Base-by-base conservation (phyloP, 441 rosid genomes). In the Breynia disticha region DNA sequence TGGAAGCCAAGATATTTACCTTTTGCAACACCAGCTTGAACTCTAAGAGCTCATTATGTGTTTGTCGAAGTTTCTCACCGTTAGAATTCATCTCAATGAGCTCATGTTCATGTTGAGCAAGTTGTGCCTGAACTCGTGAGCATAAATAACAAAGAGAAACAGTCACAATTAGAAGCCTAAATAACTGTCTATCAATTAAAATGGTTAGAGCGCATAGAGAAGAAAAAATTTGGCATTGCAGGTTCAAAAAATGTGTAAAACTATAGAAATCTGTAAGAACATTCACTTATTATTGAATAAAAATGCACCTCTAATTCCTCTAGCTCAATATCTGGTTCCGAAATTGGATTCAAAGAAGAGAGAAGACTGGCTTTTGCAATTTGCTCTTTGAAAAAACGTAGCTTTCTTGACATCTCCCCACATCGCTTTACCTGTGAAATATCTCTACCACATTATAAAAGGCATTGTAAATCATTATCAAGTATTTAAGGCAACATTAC, bases 351-450 rank as follows among this genome's bases (percentile, higher is more conserved):
- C 22, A 72, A 59, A 39, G 79, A 77, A 68, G 86, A 79, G 49
- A 77, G 62, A 48, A 94, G 69, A 67, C 95, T 84, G 60, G 99
- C 94, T 77, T 90, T 94, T 56, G 55, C 75, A 55, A 86, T 86
- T 82, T 93, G 98, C 65, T 93, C 98, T 76, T 77, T 93, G 62
- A 93, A 72, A 76, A 83, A 86, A 9, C 85, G 80, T 35, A 94
- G 79, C 77, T 94, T 94, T 70, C 99, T 83, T 47, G 96, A 87
- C 97, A 90, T 94, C 74, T 94, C 99, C 55, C 95, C 96, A 15
- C 99, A 94, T 57, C 96, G 79, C 68, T 94, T 94, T 52, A 90
- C 96, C 99, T 94, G 71, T 65, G 45, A 71, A 56, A 69, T 55
- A 52, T 52, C 66, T 57, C 69, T 48, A 58, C 63, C 59, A 42